Conservation (phyloP, 1,284 basidiomycete species). For the Singerocomus inundabilis region DNA sequence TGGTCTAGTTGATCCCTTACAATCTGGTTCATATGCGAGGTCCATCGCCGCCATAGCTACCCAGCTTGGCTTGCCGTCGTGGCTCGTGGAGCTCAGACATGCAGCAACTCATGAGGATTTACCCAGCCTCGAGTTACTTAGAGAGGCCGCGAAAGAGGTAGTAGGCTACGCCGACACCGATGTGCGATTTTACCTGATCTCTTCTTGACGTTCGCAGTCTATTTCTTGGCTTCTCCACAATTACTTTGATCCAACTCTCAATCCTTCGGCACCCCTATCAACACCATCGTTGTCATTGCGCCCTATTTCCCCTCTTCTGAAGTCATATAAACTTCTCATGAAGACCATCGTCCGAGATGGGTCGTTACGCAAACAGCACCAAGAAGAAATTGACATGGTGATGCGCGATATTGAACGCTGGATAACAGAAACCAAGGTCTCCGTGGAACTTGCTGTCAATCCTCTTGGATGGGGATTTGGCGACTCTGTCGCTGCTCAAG, state of each 20-base stretch:
- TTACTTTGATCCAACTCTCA: slow-evolving; percentile 76
- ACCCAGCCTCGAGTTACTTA: slow-evolving; percentile 79
- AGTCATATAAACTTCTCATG: slow-evolving; percentile 64
- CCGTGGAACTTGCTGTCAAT: slow-evolving; percentile 46
- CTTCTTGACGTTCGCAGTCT: slow-evolving; percentile 44
- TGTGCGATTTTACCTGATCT: slow-evolving; percentile 8
- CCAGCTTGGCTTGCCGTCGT: slow-evolving; percentile 82
- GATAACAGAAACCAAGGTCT: slow-evolving; percentile 69
- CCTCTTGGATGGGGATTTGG: slow-evolving; percentile 48
- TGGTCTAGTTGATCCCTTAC: slow-evolving; percentile 91
- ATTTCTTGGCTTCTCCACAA: slow-evolving; percentile 79
- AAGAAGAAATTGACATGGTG: slow-evolving; percentile 46
- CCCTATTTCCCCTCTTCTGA: slow-evolving; percentile 58
- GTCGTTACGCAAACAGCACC: slow-evolving; percentile 53
- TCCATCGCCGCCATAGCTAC: slow-evolving; percentile 88
- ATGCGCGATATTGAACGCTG: slow-evolving; percentile 66
- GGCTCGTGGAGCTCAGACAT: slow-evolving; percentile 94
- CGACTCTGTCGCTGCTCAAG: slow-evolving; percentile 34
- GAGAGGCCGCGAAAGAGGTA: slow-evolving; percentile 75
- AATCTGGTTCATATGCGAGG: slow-evolving; percentile 83
- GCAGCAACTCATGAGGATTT: slow-evolving; percentile 95
- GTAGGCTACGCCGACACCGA: not conserved
- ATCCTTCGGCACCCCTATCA: slow-evolving; percentile 45
- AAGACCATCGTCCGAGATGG: slow-evolving; percentile 62
- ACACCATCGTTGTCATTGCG: slow-evolving; percentile 39